A percentile compares a stretch with the other conserved stretches of the same genome.
phyloP scores from a whole-genome alignment of 768 basidiomycete species.

The Calocera cornea region DNA sequence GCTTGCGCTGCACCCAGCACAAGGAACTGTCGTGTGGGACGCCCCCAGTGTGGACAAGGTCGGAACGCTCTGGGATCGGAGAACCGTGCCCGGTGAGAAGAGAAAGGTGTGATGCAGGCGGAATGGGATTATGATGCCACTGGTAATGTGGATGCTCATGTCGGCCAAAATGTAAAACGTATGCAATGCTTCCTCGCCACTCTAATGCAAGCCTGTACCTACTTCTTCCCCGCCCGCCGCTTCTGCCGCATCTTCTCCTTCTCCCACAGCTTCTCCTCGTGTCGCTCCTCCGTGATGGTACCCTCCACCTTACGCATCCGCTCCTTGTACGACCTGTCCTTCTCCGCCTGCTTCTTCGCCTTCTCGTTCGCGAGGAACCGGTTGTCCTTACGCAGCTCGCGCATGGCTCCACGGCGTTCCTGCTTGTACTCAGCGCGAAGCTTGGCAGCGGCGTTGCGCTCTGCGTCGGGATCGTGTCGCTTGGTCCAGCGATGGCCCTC shows the following conservation, averaged over 20 bases:
- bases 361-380: slow-evolving; percentile 82
- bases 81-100: neutral
- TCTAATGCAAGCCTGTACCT: neutral
- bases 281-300: slow-evolving; percentile 24
- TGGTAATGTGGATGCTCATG: neutral
- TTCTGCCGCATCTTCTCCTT: slow-evolving; percentile 76
- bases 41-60: slow-evolving; percentile 55
- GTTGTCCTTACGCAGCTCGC: slow-evolving; percentile 91
- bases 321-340: slow-evolving; percentile 66
- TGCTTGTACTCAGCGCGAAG: slow-evolving; percentile 82
- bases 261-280: slow-evolving; percentile 85
- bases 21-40: slow-evolving; percentile 56
- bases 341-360: slow-evolving; percentile 69
- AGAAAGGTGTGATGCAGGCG: neutral
- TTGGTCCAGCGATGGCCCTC: slow-evolving; percentile 48
- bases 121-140: neutral
- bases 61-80: slow-evolving; percentile 33
- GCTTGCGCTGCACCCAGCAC: slow-evolving; percentile 41
- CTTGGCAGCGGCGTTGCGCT: slow-evolving; percentile 76
- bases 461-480: slow-evolving; percentile 79
- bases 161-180: neutral
- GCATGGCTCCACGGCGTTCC: slow-evolving; percentile 90
- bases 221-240: slow-evolving; percentile 57
- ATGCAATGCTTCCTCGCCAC: neutral
- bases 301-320: slow-evolving; percentile 64